Base-by-base conservation (phyloP, 2,329 filamentous ascomycete species). In the Talaromyces sp. region DNA sequence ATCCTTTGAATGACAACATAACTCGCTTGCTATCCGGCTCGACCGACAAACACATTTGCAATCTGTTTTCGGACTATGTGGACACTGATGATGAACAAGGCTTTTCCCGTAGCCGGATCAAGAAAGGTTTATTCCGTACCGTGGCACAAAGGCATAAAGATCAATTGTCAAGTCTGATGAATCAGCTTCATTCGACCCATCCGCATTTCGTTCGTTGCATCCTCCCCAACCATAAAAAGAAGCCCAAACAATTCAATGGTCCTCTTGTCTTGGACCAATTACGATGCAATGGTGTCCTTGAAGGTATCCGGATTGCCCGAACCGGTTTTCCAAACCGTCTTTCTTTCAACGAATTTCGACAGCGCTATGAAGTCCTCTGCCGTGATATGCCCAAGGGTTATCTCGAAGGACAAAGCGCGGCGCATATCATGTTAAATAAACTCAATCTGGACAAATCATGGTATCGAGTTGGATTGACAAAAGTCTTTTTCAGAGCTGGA, bases 151-250 rank as follows among this genome's bases (percentile, higher is more conserved):
- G 93, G 72, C 95, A 99, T 82, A 99, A 99, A 78, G 95, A 99
- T 77, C 94, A 98, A 71, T 85, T 99, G n/a, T 91, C 93, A n/a
- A 96, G 89, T 67, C 82, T 99, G 66, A 99, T 99, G 95, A 84
- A 85, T 15, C 93, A 98, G 73, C 86, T 99, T 17, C 91, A 99
- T 77, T 96, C 91, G 0, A 99, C 95, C 0, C 95, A 99, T 75
- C 96, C 96, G 65, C 95, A 99, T 78, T 99, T 99, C 75, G 95
- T 99, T 35, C 91, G 95, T 56, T 99, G 95, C 75, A 99, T 99
- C 68, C 84, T 99, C 66, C 96, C 95, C 3, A 99, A 99, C 74
- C 95, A 99, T 82, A 97, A 97, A 79, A 99, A 99, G 79, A 87
- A 89, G 27, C 92, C 95, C 0, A 99, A 99, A 78, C 90, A 93